Conservation (phyloP, 352 stramenopile species). For the Pythium phragmiticola region DNA sequence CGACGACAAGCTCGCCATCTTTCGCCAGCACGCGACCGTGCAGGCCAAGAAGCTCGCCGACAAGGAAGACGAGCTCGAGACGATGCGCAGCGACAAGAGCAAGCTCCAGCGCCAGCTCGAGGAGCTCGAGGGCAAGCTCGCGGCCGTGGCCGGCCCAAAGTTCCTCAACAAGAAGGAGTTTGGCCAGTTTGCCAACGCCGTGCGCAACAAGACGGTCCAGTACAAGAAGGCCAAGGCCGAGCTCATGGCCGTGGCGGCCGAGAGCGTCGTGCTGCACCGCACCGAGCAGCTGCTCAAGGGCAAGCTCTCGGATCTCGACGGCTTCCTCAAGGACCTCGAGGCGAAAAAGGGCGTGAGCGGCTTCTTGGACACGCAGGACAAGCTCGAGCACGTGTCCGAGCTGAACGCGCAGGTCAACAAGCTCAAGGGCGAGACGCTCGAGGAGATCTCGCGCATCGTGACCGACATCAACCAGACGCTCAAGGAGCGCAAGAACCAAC, state of each 20-base stretch:
- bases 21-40: conserved; percentile 87
- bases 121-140: conserved; percentile 65
- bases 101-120: conserved; percentile 73
- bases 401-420: conserved; percentile 89
- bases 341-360: conserved; percentile 81
- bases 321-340: conserved; percentile 83
- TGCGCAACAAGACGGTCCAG: conserved; percentile 91
- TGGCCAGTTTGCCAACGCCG: conserved; percentile 82
- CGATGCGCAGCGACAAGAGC: conserved; percentile 51
- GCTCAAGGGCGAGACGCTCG: conserved; percentile 90
- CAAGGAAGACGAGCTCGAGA: conserved; percentile 89
- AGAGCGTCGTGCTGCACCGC: conserved; percentile 89
- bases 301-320: conserved; percentile 82
- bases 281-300: conserved; percentile 91
- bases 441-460: conserved; percentile 92
- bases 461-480: conserved; percentile 91
- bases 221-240: conserved; percentile 92
- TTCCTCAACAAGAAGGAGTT: conserved; percentile 90
- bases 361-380: conserved; percentile 85
- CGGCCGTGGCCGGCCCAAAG: conserved; percentile 54
- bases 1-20: conserved; percentile 91
- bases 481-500: conserved; percentile 89
- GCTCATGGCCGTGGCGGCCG: conserved; percentile 78
- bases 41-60: conserved; percentile 86
- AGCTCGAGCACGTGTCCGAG: conserved; percentile 87